Conservation (phyloP, 2,329 filamentous ascomycete genomes). For the Boeremia lycopersici region DNA sequence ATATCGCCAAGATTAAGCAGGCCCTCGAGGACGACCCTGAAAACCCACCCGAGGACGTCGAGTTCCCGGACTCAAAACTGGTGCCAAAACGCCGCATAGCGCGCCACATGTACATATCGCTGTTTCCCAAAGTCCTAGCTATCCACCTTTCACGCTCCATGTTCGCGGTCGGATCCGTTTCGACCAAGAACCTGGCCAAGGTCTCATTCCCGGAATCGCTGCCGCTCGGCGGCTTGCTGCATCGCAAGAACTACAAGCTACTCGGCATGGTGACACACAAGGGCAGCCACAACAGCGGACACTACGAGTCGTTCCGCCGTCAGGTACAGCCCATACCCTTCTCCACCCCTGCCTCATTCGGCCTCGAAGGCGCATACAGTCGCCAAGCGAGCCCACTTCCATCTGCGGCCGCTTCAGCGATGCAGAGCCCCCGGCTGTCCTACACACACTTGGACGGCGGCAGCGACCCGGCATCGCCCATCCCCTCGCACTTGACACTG, state of each 20-base stretch:
- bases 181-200: slow-evolving; percentile 92
- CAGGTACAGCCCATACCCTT: slow-evolving; percentile 81
- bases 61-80: slow-evolving; percentile 73
- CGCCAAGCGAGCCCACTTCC: slow-evolving; percentile 57
- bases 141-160: slow-evolving; percentile 94
- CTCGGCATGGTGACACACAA: slow-evolving; percentile 91
- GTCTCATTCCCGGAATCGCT: slow-evolving; percentile 90
- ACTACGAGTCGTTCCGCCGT: slow-evolving; percentile 94
- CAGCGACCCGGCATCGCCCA: slow-evolving; percentile 35
- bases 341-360: slow-evolving; percentile 81
- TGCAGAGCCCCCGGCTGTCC: slow-evolving; percentile 55
- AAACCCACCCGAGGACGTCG: slow-evolving; percentile 71
- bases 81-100: slow-evolving; percentile 85
- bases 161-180: slow-evolving; percentile 76
- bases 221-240: slow-evolving; percentile 77
- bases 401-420: slow-evolving; percentile 49
- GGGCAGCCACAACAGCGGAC: slow-evolving; percentile 92
- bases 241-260: slow-evolving; percentile 80
- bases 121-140: slow-evolving; percentile 87
- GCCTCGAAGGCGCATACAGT: slow-evolving; percentile 75
- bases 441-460: slow-evolving; percentile 34
- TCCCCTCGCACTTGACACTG: slow-evolving; percentile 29
- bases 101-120: slow-evolving; percentile 83
- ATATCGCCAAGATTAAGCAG: slow-evolving; percentile 68
- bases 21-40: slow-evolving; percentile 85